Base-by-base conservation (phyloP, 768 basidiomycete genomes). In the Auriscalpium microsporum region DNA sequence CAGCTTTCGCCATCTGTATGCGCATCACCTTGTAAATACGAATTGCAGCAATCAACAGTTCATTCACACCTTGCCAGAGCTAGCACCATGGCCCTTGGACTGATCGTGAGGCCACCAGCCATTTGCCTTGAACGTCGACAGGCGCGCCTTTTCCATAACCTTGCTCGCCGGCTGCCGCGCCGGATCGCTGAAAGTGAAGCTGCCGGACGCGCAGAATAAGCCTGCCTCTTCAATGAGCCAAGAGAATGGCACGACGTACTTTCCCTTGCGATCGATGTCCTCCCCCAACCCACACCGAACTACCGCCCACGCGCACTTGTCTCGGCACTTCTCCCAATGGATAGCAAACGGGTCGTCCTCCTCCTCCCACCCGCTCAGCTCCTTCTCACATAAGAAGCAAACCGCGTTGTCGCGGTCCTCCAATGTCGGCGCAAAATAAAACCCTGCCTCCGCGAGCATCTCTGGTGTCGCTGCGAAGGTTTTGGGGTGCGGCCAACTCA, bases 271-370 rank as follows among this genome's bases (percentile, higher is more conserved):
- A 61, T 84, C 80, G 50, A 83, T 64, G 59, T 90, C 87, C 45
- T 72, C 66, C 47, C 71, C 72, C 19, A 88, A 58, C 23, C 83
- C 83, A 69, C 94, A 96, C 45, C 90, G 75, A 19, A 87, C 80
- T 34, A 78, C 73, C 1, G 90, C 93, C 92, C 93, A 96, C 6
- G 83, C 75, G 68, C 92, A 94, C n/a, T 68, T 69, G 48, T 65
- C 65, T 16, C 73, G 73, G 60, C 86, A 86, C 64, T 91, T 89
- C 35, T 73, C 67, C 68, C 78, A 84, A 64, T 98, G 94, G 40
- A 95, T 85, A 42, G 81, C 75, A 61, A 88, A 87, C 1, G 94
- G 94, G 70, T 94, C 89, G 62, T 98, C 94, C 0, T 81, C 73
- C 46, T 75, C 75, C 48, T 87, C 87, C 94, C 94, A 98, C 17